These are phyloP conservation scores for Phialophora expanda DNA, from an alignment of 2,329 filamentous ascomycete genomes.

Conservation along the genomic window DNA sequence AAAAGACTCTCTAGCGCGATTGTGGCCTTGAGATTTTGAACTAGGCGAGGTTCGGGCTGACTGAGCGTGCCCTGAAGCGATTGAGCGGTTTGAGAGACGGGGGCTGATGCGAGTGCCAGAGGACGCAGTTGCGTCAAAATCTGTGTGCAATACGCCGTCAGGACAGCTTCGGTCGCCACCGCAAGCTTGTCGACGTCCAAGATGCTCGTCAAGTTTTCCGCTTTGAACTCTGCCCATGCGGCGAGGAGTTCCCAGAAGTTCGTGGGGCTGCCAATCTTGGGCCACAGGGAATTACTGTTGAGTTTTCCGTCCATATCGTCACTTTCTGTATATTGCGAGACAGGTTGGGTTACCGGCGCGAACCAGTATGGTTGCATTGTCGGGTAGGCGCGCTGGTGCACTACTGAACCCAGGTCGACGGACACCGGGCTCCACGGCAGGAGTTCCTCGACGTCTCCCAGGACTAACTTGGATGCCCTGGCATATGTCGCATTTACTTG, in stretches of 20 bases:
- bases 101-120: background rate
- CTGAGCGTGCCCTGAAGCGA: background rate
- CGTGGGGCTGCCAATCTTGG: background rate
- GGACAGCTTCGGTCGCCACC: background rate
- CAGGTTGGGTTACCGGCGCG: background rate
- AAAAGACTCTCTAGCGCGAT: background rate
- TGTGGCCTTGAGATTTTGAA: background rate
- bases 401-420: background rate
- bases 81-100: background rate
- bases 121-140: background rate
- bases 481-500: background rate
- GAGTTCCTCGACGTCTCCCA: background rate
- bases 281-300: background rate
- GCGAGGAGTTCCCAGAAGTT: background rate
- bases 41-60: background rate
- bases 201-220: background rate
- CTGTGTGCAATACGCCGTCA: background rate
- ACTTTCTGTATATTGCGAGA: background rate
- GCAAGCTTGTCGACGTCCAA: background rate
- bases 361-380: slow-evolving; percentile 1
- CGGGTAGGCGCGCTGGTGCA: background rate
- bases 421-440: background rate
- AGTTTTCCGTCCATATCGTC: background rate
- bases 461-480: background rate
- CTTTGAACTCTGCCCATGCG: background rate